Conservation (phyloP, 805 yeast genomes). For the Jamesozyma piceae region DNA sequence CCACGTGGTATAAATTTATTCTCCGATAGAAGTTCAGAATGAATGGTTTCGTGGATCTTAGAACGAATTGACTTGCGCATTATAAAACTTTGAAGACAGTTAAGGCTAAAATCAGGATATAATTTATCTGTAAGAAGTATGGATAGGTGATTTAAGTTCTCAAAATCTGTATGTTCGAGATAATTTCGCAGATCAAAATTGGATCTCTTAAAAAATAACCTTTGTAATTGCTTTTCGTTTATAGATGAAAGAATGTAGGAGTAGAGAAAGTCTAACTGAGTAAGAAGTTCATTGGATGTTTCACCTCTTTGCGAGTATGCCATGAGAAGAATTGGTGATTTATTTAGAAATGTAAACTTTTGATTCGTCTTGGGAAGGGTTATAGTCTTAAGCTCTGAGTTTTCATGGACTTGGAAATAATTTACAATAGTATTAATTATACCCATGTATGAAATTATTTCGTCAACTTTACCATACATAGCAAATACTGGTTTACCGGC, state of each 20-base stretch:
- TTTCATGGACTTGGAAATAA: slow-evolving; percentile 44
- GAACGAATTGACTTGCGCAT: slow-evolving; percentile 50
- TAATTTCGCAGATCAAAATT: slow-evolving; percentile 68
- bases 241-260: slow-evolving; percentile 73
- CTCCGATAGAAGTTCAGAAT: slow-evolving; percentile 15
- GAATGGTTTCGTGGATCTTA: slow-evolving; percentile 34
- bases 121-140: slow-evolving; percentile 39
- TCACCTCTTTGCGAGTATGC: slow-evolving; percentile 56
- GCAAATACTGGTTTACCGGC: slow-evolving; percentile 89
- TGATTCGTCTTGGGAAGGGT: slow-evolving; percentile 16
- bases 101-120: slow-evolving; percentile 52
- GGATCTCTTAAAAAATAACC: slow-evolving; percentile 59
- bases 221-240: slow-evolving; percentile 67
- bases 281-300: slow-evolving; percentile 39
- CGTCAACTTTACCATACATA: slow-evolving; percentile 59
- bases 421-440: slow-evolving; percentile 70
- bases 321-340: slow-evolving; percentile 62
- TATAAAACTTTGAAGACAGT: slow-evolving; percentile 56
- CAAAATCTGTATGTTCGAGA: slow-evolving; percentile 64
- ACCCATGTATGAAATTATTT: slow-evolving; percentile 62
- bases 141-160: slow-evolving; percentile 59
- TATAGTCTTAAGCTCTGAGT: slow-evolving; percentile 38
- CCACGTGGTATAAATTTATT: slow-evolving; percentile 32
- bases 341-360: slow-evolving; percentile 48
- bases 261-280: slow-evolving; percentile 65